Conservation (phyloP, 805 yeast species). For the Candida insectorum region DNA sequence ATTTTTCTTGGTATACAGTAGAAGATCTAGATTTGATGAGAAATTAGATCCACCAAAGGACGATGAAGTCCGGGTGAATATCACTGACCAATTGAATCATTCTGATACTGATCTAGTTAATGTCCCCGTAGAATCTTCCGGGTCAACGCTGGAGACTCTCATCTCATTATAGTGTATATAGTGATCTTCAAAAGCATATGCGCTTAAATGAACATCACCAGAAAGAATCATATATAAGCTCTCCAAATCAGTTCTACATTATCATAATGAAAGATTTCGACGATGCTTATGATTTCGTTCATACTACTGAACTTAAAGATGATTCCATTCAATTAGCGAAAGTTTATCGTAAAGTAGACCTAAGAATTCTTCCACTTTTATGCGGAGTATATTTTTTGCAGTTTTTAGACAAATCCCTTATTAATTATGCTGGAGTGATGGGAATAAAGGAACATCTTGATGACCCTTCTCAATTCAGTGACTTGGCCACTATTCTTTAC, state of each 20-base stretch:
- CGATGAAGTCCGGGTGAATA: too few species aligned
- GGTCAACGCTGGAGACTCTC: not conserved
- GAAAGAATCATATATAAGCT: not conserved
- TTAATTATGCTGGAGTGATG: constrained; percentile 64
- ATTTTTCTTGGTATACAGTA: constrained; percentile 7
- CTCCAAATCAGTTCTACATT: too few species aligned
- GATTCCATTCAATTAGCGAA: constrained; percentile 4
- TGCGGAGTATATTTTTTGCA: constrained; percentile 55
- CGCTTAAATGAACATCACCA: constrained; percentile 2
- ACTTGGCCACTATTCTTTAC: constrained; percentile 51
- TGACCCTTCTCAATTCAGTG: constrained; percentile 44
- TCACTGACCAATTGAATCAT: too few species aligned
- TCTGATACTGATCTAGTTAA: too few species aligned
- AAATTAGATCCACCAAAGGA: too few species aligned
- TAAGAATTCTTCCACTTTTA: constrained; percentile 44
- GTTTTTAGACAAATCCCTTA: constrained; percentile 56
- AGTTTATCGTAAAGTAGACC: constrained; percentile 41
- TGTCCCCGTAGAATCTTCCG: too few species aligned
- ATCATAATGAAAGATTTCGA: constrained; percentile 16
- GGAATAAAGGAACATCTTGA: constrained; percentile 51
- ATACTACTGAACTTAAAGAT: constrained; percentile 4
- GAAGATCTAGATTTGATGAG: too few species aligned
- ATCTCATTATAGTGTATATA: not conserved
- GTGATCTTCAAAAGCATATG: constrained; percentile 2
- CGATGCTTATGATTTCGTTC: constrained; percentile 19